Conservation (phyloP, 208 protist species). For the Trypanosoma avium region DNA sequence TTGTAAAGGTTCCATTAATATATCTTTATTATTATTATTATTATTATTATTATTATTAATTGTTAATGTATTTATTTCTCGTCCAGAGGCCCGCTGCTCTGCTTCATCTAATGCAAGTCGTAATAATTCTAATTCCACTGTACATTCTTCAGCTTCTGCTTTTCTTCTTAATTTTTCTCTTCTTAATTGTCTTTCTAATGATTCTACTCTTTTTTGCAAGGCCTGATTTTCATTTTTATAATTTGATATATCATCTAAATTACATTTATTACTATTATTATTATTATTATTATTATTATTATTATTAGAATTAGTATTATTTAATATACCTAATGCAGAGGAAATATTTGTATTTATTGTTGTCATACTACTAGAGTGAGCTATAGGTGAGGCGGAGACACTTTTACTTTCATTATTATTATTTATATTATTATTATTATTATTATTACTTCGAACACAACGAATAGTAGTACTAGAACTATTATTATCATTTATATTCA, state of each 20-base stretch:
- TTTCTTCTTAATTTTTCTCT: not conserved
- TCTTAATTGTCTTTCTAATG: not conserved
- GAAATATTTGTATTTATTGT: no score
- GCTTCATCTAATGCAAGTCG: not conserved
- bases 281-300: not conserved
- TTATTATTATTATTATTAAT: not conserved
- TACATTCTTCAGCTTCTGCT: not conserved
- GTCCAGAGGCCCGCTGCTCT: not conserved
- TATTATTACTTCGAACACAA: no score
- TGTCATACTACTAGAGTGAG: no score
- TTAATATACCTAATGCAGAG: no score
- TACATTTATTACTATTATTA: not conserved
- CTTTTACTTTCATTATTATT: no score
- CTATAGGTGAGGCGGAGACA: no score
- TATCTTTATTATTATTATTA: not conserved
- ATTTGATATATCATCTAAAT: not conserved
- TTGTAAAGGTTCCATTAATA: not conserved
- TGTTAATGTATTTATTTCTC: not conserved
- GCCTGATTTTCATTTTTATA: not conserved
- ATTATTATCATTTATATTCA: not conserved
- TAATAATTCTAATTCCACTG: not conserved
- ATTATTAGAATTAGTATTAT: not conserved
- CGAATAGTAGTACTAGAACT: no score
- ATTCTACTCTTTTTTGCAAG: not conserved
- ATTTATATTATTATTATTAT: not conserved